Evolutionary conservation across 108 stramenopile species (phyloP).

Genomic region (Stephanodiscus minutulus): DNA sequence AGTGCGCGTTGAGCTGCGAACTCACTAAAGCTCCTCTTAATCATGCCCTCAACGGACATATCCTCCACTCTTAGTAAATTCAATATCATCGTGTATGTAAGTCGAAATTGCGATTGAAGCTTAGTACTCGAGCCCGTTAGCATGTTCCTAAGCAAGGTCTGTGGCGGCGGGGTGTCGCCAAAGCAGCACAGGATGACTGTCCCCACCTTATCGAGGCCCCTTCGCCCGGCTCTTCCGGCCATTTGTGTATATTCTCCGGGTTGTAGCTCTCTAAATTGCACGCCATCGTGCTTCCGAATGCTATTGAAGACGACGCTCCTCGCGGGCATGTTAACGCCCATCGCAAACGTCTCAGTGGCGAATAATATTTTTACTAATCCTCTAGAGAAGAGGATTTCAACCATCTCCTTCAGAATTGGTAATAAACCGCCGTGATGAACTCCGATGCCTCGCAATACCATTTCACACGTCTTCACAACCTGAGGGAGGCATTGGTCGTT

Average conservation of each 20-base stretch:
- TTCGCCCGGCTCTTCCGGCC: slow-evolving; percentile 97
- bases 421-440: slow-evolving; percentile 97
- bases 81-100: slow-evolving; percentile 98
- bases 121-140: slow-evolving; percentile 91
- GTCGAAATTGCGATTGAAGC: slow-evolving; percentile 90
- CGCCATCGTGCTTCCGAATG: slow-evolving; percentile 96
- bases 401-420: slow-evolving; percentile 87
- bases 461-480: slow-evolving; percentile 79
- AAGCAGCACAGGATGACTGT: slow-evolving; percentile 66
- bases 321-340: slow-evolving; percentile 98
- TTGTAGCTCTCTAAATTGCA: slow-evolving; percentile 78
- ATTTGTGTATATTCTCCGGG: slow-evolving; percentile 98
- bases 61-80: slow-evolving; percentile 94
- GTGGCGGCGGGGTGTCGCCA: slow-evolving; percentile 79
- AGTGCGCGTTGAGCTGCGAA: slow-evolving; percentile 90
- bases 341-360: slow-evolving; percentile 99
- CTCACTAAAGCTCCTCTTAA: slow-evolving; percentile 70
- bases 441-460: slow-evolving; percentile 93
- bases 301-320: slow-evolving; percentile 93
- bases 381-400: slow-evolving; percentile 94
- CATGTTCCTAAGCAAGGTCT: slow-evolving; percentile 75
- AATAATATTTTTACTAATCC: slow-evolving; percentile 95
- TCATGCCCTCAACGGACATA: slow-evolving; percentile 96
- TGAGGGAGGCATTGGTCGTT: slow-evolving; percentile 92
- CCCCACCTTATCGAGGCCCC: slow-evolving; percentile 96